Evolutionary conservation across 345 rosid species (phyloP).

Genomic region (Acer saccharum): DNA sequence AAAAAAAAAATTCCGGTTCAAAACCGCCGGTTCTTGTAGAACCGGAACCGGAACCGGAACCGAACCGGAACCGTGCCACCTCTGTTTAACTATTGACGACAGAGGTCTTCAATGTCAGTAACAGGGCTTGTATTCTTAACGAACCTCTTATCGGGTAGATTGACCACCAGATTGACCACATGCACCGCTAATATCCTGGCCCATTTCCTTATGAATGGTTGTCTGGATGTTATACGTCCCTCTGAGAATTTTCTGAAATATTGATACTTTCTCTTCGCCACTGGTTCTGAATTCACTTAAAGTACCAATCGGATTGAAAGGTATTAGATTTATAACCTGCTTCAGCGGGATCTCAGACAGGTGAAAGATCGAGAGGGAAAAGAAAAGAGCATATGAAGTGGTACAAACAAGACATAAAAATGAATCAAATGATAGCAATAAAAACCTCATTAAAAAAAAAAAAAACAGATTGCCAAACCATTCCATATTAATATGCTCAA

Average conservation of each 20-base stretch:
- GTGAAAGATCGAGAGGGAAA: not conserved
- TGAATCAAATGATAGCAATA: not conserved
- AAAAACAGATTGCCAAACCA: too few species aligned
- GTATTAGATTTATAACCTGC: slow-evolving; percentile 94
- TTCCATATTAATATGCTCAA: too few species aligned
- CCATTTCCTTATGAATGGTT: slow-evolving; percentile 82
- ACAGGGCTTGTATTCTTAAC: too few species aligned
- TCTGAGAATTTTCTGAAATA: slow-evolving; percentile 81
- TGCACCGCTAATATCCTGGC: too few species aligned
- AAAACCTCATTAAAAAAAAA: not conserved
- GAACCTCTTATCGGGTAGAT: too few species aligned
- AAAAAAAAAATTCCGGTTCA: too few species aligned
- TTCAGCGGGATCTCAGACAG: slow-evolving; percentile 15
- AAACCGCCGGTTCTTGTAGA: too few species aligned
- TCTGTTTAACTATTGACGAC: too few species aligned
- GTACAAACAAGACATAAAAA: not conserved
- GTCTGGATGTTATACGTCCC: slow-evolving; percentile 74
- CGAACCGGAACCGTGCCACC: too few species aligned
- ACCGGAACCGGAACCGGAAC: too few species aligned
- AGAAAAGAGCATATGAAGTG: slow-evolving; percentile 3
- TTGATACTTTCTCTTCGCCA: slow-evolving; percentile 52
- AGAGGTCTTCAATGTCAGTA: too few species aligned
- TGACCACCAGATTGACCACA: too few species aligned
- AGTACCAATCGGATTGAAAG: slow-evolving; percentile 85
- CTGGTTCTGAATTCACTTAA: slow-evolving; percentile 70